phyloP scores from a whole-genome alignment of 2,329 filamentous ascomycete genomes.

The Penicillium occitanis region DNA sequence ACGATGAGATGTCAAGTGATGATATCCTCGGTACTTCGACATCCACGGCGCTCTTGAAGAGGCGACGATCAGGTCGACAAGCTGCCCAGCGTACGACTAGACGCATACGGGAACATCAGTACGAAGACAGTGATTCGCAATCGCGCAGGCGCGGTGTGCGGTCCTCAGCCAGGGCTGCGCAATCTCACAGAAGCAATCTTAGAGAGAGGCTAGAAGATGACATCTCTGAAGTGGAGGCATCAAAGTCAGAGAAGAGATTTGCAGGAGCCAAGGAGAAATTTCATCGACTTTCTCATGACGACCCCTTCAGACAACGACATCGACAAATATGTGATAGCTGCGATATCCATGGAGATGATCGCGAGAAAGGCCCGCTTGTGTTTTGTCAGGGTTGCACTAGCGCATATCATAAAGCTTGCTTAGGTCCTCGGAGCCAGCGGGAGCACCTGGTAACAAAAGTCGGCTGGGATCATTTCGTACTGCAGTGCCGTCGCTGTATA shows the following conservation, averaged over 20 bases:
- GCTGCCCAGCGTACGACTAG: constrained; percentile 18
- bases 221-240: constrained; percentile 41
- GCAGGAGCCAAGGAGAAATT: constrained; percentile 74
- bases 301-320: constrained; percentile 70
- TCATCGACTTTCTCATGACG: constrained; percentile 58
- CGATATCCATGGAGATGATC: constrained; percentile 52
- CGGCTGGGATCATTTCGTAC: constrained; percentile 70
- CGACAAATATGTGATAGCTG: constrained; percentile 72
- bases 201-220: constrained; percentile 44
- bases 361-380: constrained; percentile 68
- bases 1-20: constrained; percentile 30
- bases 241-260: constrained; percentile 45
- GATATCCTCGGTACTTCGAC: constrained; percentile 25
- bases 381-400: constrained; percentile 89
- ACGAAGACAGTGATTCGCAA: constrained; percentile 24
- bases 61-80: constrained; percentile 22
- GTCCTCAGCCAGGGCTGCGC: constrained; percentile 17
- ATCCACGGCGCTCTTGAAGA: constrained; percentile 17
- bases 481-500: constrained; percentile 88
- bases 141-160: constrained; percentile 22
- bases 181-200: constrained; percentile 40
- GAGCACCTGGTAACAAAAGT: constrained; percentile 93
- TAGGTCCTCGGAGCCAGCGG: constrained; percentile 69
- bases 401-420: constrained; percentile 78
- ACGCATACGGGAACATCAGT: constrained; percentile 17